Base-by-base conservation (phyloP, 805 yeast species). In the Kodamaea neixiangensis region DNA sequence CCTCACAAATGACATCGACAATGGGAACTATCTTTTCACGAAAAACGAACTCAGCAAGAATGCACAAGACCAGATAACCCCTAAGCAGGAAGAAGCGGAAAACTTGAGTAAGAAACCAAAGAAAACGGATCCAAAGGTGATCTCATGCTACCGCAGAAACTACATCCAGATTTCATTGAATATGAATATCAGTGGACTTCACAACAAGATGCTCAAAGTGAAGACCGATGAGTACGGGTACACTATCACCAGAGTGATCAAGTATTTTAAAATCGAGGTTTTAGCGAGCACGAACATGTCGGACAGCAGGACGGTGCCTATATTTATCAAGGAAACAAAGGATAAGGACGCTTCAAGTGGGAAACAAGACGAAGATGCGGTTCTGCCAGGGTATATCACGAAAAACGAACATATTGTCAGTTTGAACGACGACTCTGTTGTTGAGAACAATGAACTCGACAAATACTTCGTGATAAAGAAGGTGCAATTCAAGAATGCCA, bases 401-500 rank as follows among this genome's bases (percentile, higher is more conserved):
- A 51, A 56, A 13, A 55, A 53, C 11, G 67, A 63, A 33, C 66
- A 67, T 35, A 59, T 68, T 19, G 54, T 69, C 7, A 60, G 63
- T 6, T 50, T 69, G 13, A 64, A 67, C 48, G 62, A 66, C 35
- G 63, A 55, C 3, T 40, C 63, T 2, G 49, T 49, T 10, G 52
- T 62, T 5, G 55, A 58, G 6, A 57, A 58, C 46, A 56, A 59
- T 5, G 59, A 59, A 42, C 62, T 62, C 35, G 71, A 69, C 47
- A 61, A 64, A 43, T 71, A 56, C 51, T 72, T 66, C 54, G 57
- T 64, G 10, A 61, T 78, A 17, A 73, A 68, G 47, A 75, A 73
- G 57, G 63, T 77, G 14, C 81, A 78, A 55, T 79, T 79, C 62
- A 73, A 73, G 44, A 78, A 68, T 55, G 80, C 82, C 17, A 78